Percentiles rank a stretch among this genome's conserved stretches.
Conservation (phyloP, 2,329 filamentous ascomycete genomes). For the Aspergillus jensenii region DNA sequence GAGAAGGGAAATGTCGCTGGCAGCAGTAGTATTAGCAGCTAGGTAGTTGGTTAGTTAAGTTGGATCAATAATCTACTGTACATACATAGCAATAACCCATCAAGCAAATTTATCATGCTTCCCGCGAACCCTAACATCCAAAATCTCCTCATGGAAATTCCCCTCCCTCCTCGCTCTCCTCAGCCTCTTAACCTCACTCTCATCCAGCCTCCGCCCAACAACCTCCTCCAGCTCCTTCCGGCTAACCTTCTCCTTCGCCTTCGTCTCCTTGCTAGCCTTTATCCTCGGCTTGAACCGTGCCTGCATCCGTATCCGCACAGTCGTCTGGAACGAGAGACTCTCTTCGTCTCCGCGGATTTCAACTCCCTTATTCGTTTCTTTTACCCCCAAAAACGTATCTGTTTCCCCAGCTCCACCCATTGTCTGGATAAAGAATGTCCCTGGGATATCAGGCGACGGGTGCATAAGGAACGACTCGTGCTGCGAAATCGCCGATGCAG, state of each 20-base stretch:
- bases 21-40: background rate
- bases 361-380: conserved; percentile 52
- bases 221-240: conserved; percentile 80
- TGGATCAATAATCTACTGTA: background rate
- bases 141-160: conserved; percentile 18
- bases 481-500: conserved; percentile 75
- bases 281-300: conserved; percentile 86
- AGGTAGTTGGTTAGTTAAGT: background rate
- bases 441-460: conserved; percentile 60
- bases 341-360: conserved; percentile 77
- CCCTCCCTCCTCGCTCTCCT: conserved; percentile 83
- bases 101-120: conserved; percentile 24
- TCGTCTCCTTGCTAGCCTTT: conserved; percentile 77
- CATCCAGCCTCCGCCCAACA: conserved; percentile 72
- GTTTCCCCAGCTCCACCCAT: conserved; percentile 45
- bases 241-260: conserved; percentile 80
- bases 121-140: conserved; percentile 21
- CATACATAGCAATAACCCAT: background rate
- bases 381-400: conserved; percentile 68
- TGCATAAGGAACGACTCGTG: conserved; percentile 79
- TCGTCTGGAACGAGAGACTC: conserved; percentile 66
- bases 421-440: conserved; percentile 74
- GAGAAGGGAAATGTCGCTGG: background rate
- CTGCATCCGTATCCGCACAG: conserved; percentile 86
- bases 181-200: conserved; percentile 81